Evolutionary conservation across 805 yeast genomes (phyloP).

Genomic region (Citeromyces nyonsensis): DNA sequence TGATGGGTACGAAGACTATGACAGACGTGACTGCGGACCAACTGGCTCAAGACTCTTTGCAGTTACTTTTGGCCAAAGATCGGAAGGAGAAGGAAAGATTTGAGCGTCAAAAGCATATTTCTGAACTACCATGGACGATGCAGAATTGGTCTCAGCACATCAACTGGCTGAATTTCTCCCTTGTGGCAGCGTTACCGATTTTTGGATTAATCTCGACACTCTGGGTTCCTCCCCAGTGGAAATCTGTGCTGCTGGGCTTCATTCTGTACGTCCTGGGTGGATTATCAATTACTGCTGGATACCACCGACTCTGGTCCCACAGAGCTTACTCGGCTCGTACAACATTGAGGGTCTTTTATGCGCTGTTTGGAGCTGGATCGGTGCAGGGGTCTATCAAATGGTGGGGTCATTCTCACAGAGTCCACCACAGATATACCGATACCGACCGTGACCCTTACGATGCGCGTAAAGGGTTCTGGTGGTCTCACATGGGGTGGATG

Average conservation of each 20-base stretch:
- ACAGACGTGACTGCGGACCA: conserved; percentile 54
- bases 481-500: conserved; percentile 82
- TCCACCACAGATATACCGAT: conserved; percentile 79
- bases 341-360: conserved; percentile 50
- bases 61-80: conserved; percentile 27
- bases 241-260: conserved; percentile 30
- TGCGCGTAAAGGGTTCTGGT: conserved; percentile 76
- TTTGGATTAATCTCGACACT: conserved; percentile 31
- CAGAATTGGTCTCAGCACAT: conserved; percentile 60
- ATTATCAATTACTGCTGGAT: conserved; percentile 70
- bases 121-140: conserved; percentile 68
- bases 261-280: conserved; percentile 46
- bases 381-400: conserved; percentile 79
- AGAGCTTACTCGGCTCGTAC: conserved; percentile 49
- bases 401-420: conserved; percentile 82
- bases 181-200: conserved; percentile 48
- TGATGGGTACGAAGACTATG: conserved; percentile 73
- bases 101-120: conserved; percentile 36
- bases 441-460: conserved; percentile 76
- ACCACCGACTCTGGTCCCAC: conserved; percentile 72
- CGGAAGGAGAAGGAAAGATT: conserved; percentile 23
- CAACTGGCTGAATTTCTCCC: conserved; percentile 61
- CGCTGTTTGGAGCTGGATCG: conserved; percentile 70
- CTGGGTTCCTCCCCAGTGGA: conserved; percentile 28
- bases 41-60: conserved; percentile 33